Evolutionary conservation across 2,329 filamentous ascomycete genomes (phyloP), one percentile per base, ranked within the genome.

Genomic region (Xylariaceae sp.): DNA sequence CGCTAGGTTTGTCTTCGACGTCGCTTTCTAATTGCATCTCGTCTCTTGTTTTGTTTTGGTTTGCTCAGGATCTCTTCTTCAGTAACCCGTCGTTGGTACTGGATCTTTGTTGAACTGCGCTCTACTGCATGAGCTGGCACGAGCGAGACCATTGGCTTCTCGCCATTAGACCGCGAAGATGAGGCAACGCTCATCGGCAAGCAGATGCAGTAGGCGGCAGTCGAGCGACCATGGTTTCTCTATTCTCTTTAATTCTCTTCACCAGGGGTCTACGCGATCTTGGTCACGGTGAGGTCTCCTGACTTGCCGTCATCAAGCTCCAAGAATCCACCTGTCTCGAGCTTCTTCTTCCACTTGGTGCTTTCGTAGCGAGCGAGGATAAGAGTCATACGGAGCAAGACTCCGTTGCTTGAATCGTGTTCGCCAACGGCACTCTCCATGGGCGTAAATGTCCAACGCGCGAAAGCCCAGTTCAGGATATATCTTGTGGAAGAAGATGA

Each of bases 391-490:
- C 88, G 80, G 64, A 91, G 73, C 13, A 80, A 74, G 1, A 79
- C 73, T 51, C 87, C 77, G 42, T 78, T 74, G 68, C 82, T 82
- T 42, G 84, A 80, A 64, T 78, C 72, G 70, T 86, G 82, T 72
- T 87, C 70, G 1, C 71, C 70, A 1, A 70, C 69, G 6, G 72
- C 71, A 0, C 72, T 70, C 3, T 81, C 70, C 3, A 86, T 76
- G 4, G 83, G 80, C 1, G 92, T 95, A 70, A 93, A 96, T 0
- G 86, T 96, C 93, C 94, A 99, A 35, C 94, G 83, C 0, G 92
- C 92, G 75, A 99, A 99, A 0, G 94, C 94, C 94, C 94, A 99
- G 73, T 99, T 99, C 61, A 99, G 82, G 50, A 99, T 96, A 71
- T 94, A 97, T 57, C 89, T 80, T 2, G 70, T 72, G 7, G 69